Evolutionary conservation across 2,329 filamentous ascomycete genomes (phyloP).

Genomic region (Fusarium oligoseptatum): DNA sequence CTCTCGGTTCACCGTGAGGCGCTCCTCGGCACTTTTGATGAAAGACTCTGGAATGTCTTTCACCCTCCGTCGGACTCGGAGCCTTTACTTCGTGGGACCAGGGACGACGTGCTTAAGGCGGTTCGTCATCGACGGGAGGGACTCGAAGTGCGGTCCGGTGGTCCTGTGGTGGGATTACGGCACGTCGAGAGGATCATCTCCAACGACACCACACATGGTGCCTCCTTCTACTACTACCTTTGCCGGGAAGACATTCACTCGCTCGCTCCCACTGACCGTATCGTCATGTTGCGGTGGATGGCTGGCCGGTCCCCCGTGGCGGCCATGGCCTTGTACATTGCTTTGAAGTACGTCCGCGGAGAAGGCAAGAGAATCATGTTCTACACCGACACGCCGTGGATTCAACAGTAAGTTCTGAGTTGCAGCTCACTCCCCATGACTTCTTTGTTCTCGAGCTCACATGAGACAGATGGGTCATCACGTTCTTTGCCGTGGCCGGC

Average conservation of each 20-base stretch:
- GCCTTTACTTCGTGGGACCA: not conserved
- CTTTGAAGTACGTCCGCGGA: not conserved
- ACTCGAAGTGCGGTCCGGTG: too few species aligned
- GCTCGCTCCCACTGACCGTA: not conserved
- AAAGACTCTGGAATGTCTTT: not conserved
- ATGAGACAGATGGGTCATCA: not conserved
- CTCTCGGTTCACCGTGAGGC: not conserved
- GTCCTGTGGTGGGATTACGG: not conserved
- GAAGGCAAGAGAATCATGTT: conserved; percentile 8
- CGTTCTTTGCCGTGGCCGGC: not conserved
- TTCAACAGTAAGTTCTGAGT: conserved; percentile 5
- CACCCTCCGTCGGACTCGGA: not conserved
- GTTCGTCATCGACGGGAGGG: not conserved
- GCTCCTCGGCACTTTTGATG: not conserved
- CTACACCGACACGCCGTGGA: conserved; percentile 7
- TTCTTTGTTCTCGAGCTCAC: not conserved
- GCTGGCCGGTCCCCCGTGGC: not conserved
- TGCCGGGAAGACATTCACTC: too few species aligned
- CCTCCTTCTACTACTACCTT: not conserved
- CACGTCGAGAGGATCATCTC: not conserved
- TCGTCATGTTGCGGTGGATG: not conserved
- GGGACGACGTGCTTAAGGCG: not conserved
- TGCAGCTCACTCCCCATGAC: not conserved
- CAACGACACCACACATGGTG: not conserved
- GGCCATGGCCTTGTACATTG: not conserved